Percentiles rank a stretch among this genome's conserved stretches.
phyloP scores from a whole-genome alignment of 352 stramenopile genomes.

The Globisporangium orthogonon region DNA sequence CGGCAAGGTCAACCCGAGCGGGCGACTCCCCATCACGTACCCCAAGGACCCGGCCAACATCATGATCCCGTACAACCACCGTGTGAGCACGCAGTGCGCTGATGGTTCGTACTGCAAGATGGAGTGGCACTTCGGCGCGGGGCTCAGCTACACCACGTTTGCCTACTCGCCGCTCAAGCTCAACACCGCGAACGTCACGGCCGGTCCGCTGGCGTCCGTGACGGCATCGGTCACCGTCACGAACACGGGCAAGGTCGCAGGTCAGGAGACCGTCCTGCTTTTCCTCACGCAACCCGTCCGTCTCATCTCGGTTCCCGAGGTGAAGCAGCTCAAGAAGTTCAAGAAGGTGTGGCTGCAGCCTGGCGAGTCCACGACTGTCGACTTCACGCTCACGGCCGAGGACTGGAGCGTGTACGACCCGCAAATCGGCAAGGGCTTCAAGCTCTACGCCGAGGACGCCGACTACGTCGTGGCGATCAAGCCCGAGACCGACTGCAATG shows the following conservation, averaged over 20 bases:
- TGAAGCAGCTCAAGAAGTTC: constrained; percentile 51
- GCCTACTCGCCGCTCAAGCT: constrained; percentile 39
- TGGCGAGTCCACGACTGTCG: constrained; percentile 16
- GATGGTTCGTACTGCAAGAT: constrained; percentile 33
- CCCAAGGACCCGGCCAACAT: constrained; percentile 52
- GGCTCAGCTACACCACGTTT: constrained; percentile 67
- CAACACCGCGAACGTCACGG: constrained; percentile 20
- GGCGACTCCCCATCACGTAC: constrained; percentile 76
- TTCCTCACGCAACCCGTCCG: constrained; percentile 46
- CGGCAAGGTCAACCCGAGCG: constrained; percentile 72
- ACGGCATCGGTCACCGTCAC: constrained; percentile 47
- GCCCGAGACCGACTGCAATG: constrained; percentile 42
- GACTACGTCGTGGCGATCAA: constrained; percentile 54
- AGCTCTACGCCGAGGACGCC: constrained; percentile 32
- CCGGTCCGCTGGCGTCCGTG: constrained; percentile 16
- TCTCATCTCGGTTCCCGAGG: constrained; percentile 29
- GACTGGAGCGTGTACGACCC: constrained; percentile 46
- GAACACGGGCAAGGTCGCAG: constrained; percentile 46
- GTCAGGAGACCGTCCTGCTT: constrained; percentile 73
- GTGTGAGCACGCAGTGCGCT: constrained; percentile 36
- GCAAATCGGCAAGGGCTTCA: constrained; percentile 49
- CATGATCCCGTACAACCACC: constrained; percentile 74
- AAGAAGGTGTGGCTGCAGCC: constrained; percentile 21
- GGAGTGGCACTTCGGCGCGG: constrained; percentile 59
- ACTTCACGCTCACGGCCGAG: constrained; percentile 26